phyloP scores from a whole-genome alignment of 176 grass and related monocot species.

The Phoenix roebelenii region DNA sequence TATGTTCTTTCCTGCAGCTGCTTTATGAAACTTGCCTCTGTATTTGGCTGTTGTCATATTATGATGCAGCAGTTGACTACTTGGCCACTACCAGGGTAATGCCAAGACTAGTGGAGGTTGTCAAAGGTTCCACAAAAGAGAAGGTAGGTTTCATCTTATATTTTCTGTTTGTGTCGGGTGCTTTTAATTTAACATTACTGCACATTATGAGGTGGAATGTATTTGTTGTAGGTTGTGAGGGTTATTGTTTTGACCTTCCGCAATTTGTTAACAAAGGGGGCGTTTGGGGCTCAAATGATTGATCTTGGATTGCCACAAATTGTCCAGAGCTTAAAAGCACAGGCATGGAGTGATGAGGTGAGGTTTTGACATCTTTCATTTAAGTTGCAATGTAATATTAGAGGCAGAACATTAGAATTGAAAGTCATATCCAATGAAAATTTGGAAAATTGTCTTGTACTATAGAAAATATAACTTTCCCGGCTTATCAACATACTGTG shows the following conservation, averaged over 20 bases:
- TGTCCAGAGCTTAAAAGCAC: conserved; percentile 90
- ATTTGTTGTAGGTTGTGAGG: conserved; percentile 67
- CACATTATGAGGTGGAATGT: conserved; percentile 5
- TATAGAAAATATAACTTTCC: too few relatives aligned
- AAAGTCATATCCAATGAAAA: too few relatives aligned
- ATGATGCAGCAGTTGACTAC: conserved; percentile 79
- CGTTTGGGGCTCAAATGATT: conserved; percentile 96
- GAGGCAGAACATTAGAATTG: too few relatives aligned
- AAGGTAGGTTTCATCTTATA: conserved; percentile 40
- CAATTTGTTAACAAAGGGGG: conserved; percentile 70
- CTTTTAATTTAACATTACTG: neutral
- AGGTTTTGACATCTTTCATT: conserved; percentile 14
- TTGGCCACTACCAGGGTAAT: conserved; percentile 81
- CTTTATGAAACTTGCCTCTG: conserved; percentile 97
- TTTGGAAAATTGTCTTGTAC: too few relatives aligned
- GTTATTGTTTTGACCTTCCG: conserved; percentile 70
- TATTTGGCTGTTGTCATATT: conserved; percentile 93
- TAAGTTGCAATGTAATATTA: neutral
- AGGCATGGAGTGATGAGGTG: conserved; percentile 99
- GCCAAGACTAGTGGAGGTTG: conserved; percentile 86
- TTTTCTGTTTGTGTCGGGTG: neutral
- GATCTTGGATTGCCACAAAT: conserved; percentile 87
- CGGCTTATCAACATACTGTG: too few relatives aligned
- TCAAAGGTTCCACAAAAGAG: conserved; percentile 94
- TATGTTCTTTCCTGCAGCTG: conserved; percentile 41